Conservation (phyloP, 1,284 basidiomycete species). For the Trametes polyzona region DNA sequence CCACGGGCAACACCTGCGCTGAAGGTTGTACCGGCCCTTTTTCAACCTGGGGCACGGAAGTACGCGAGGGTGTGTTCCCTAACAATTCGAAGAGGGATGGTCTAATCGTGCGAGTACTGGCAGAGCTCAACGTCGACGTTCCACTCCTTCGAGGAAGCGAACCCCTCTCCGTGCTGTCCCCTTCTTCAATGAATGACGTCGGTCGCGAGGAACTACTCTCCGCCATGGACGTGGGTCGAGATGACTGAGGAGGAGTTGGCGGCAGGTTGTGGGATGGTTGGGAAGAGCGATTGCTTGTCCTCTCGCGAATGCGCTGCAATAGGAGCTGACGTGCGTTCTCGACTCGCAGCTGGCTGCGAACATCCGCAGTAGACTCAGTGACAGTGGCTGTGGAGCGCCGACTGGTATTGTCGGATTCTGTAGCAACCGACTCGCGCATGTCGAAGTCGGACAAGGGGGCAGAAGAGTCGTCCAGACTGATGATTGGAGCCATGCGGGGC, state of each 20-base stretch:
- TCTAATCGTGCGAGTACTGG: constrained; percentile 17
- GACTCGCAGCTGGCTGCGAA: constrained; percentile 12
- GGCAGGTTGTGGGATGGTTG: constrained; percentile 9
- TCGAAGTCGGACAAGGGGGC: constrained; percentile 9
- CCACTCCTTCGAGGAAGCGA: constrained; percentile 14
- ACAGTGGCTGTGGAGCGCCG: constrained; percentile 22
- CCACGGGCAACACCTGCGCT: no score
- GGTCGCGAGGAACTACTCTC: constrained; percentile 22
- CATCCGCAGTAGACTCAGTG: constrained; percentile 20
- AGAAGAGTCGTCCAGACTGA: constrained; percentile 4
- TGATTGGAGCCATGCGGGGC: constrained; percentile 27
- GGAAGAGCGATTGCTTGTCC: constrained; percentile 23
- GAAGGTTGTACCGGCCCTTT: no score
- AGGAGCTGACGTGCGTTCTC: constrained; percentile 28
- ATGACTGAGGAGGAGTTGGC: constrained; percentile 21
- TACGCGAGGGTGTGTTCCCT: constrained; percentile 3
- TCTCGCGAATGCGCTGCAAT: constrained; percentile 32
- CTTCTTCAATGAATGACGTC: constrained; percentile 11
- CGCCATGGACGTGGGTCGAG: constrained; percentile 26
- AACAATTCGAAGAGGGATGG: constrained; percentile 28
- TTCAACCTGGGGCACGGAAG: not conserved
- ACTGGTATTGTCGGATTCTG: constrained; percentile 17
- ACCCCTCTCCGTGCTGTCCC: constrained; percentile 7
- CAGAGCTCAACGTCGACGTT: constrained; percentile 10
- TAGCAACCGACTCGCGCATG: constrained; percentile 11